Evolutionary conservation across 148 eudicot genomes (phyloP).

Genomic region (Cornus kousa): DNA sequence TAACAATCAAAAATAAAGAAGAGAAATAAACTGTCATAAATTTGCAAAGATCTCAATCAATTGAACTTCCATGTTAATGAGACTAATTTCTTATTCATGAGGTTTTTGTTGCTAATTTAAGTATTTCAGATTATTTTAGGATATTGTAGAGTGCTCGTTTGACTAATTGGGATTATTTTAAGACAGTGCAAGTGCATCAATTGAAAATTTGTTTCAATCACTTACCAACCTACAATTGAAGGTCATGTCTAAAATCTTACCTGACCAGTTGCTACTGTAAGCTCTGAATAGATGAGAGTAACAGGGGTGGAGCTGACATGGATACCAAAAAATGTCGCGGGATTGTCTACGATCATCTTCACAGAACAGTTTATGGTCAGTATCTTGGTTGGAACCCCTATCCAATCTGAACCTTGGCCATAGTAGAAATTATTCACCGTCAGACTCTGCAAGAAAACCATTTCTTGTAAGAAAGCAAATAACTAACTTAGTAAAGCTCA

Average conservation of each 20-base stretch:
- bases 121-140: too few species aligned
- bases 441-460: constrained; percentile 38
- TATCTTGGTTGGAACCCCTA: constrained; percentile 73
- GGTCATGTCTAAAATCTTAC: constrained; percentile 22
- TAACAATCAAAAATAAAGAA: neutral
- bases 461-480: too few species aligned
- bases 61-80: neutral
- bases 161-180: neutral
- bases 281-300: constrained; percentile 43
- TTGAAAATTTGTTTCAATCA: neutral
- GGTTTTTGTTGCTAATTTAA: too few species aligned
- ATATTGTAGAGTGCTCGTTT: too few species aligned
- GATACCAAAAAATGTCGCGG: constrained; percentile 76
- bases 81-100: neutral
- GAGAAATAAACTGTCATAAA: neutral
- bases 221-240: neutral
- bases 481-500: too few species aligned
- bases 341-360: constrained; percentile 50
- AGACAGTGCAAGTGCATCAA: neutral
- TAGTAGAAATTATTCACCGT: constrained; percentile 38
- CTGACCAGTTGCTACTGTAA: constrained; percentile 67
- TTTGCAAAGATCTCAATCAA: neutral
- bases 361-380: constrained; percentile 49
- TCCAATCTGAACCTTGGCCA: constrained; percentile 61
- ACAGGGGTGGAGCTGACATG: constrained; percentile 48